Evolutionary conservation across 139 green algal species (phyloP).

Genomic region (Picochlorum sp.): DNA sequence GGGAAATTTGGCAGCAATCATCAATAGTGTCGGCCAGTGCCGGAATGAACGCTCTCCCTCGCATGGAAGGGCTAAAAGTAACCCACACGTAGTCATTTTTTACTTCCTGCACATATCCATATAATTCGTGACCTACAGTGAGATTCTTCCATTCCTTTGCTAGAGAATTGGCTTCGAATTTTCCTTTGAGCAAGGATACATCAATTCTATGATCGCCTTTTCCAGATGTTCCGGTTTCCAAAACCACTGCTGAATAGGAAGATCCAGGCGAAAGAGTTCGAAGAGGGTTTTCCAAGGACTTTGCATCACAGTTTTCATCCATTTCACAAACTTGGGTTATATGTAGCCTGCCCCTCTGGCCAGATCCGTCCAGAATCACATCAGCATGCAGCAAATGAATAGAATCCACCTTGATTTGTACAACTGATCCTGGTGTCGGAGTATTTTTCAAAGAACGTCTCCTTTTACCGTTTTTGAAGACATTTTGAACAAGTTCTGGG

Average conservation of each 20-base stretch:
- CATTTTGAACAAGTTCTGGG: background rate
- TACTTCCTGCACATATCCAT: slow-evolving; percentile 24
- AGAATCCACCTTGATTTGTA: slow-evolving; percentile 25
- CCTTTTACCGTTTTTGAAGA: background rate
- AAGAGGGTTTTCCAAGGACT: background rate
- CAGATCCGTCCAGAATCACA: slow-evolving; percentile 20
- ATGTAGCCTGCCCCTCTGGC: slow-evolving; percentile 37
- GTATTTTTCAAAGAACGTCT: background rate
- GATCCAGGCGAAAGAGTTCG: background rate
- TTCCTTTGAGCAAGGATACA: background rate
- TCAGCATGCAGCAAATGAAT: slow-evolving; percentile 31
- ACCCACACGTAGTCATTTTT: slow-evolving; percentile 15
- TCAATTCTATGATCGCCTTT: background rate
- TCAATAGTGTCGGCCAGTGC: background rate
- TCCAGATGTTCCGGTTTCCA: background rate
- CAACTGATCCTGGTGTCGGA: slow-evolving; percentile 7
- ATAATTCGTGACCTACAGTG: slow-evolving; percentile 6
- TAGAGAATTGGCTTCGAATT: too few species aligned
- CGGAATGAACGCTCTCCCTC: slow-evolving; percentile 8
- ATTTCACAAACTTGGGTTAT: slow-evolving; percentile 34
- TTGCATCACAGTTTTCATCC: background rate
- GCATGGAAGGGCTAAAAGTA: slow-evolving; percentile 8
- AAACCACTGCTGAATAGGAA: background rate
- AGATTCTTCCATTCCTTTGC: slow-evolving; percentile 3
- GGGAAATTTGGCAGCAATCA: slow-evolving; percentile 2